Percentiles rank a stretch among this genome's conserved stretches.
These are phyloP conservation scores for Chrysochromulina parva DNA, from an alignment of 78 protist genomes.

Conservation along the genomic window DNA sequence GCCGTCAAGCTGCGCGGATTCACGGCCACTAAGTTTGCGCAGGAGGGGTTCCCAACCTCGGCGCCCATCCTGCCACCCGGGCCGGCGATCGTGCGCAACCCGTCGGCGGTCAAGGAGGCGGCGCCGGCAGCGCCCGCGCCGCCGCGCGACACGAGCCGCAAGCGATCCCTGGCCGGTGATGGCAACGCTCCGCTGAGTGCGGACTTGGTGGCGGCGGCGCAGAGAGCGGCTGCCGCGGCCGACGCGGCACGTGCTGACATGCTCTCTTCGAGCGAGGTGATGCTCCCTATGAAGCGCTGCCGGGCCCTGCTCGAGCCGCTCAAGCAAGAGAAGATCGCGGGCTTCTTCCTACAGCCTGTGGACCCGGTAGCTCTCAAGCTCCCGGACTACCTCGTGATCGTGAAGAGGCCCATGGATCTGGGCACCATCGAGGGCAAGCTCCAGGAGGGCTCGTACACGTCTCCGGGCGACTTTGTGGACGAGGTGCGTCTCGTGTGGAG, in stretches of 20 bases:
- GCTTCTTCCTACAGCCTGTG: slow-evolving; percentile 16
- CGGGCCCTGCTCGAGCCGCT: neutral
- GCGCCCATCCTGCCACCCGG: too few species aligned
- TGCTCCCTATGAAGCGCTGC: neutral
- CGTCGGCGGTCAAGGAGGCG: too few species aligned
- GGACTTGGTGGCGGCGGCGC: too few species aligned
- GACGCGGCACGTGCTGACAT: too few species aligned
- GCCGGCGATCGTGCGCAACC: too few species aligned
- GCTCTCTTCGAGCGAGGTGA: too few species aligned
- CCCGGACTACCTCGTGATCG: slow-evolving; percentile 13
- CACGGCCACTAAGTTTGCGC: neutral
- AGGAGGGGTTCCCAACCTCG: too few species aligned
- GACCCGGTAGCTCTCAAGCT: neutral
- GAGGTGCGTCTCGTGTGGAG: neutral
- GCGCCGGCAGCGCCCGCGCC: too few species aligned
- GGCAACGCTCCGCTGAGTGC: too few species aligned
- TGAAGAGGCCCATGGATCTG: slow-evolving; percentile 41
- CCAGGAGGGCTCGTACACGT: neutral
- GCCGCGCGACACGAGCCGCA: too few species aligned
- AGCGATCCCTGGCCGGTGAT: too few species aligned
- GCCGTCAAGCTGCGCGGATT: neutral
- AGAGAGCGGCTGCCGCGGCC: too few species aligned
- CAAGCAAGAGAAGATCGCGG: neutral
- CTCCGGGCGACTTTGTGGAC: neutral
- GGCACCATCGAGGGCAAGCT: neutral